Evolutionary conservation across 2,329 filamentous ascomycete genomes (phyloP).

Genomic region (Albophoma yamanashiensis): DNA sequence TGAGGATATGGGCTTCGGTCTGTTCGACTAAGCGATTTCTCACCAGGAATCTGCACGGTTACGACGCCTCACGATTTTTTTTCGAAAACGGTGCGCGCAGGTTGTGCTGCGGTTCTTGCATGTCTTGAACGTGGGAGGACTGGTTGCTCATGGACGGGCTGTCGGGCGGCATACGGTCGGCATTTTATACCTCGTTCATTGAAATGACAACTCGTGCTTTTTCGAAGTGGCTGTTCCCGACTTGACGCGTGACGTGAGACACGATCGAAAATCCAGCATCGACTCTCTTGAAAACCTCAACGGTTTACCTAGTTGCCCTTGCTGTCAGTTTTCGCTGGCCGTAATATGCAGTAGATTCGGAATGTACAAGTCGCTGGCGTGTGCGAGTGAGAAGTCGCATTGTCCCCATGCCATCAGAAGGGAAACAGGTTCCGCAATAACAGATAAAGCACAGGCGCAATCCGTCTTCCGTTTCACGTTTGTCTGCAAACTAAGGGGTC

Average conservation of each 20-base stretch:
- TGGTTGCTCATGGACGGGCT: constrained; percentile 18
- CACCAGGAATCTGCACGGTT: constrained; percentile 14
- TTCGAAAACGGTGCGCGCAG: constrained; percentile 21
- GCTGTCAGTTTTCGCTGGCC: not conserved
- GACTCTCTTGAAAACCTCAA: not conserved
- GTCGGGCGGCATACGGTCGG: constrained; percentile 14
- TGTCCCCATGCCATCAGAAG: too few species aligned
- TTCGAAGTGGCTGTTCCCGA: constrained; percentile 4
- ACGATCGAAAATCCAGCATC: not conserved
- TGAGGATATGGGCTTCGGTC: constrained; percentile 69
- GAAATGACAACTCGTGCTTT: constrained; percentile 17
- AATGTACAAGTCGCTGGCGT: not conserved
- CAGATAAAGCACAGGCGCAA: not conserved
- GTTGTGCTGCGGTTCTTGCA: constrained; percentile 19
- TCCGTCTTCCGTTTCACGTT: not conserved
- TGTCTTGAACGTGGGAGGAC: constrained; percentile 19
- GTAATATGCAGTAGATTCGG: not conserved
- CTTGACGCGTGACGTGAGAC: not conserved
- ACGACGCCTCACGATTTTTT: constrained; percentile 21
- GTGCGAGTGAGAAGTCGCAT: not conserved
- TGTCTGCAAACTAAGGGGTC: not conserved
- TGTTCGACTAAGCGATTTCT: constrained; percentile 54
- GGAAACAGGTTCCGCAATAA: not conserved
- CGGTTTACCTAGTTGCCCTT: too few species aligned
- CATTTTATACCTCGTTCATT: constrained; percentile 17